Conservation (phyloP, 2,329 filamentous ascomycete genomes). For the Stagonosporopsis chrysanthemi region DNA sequence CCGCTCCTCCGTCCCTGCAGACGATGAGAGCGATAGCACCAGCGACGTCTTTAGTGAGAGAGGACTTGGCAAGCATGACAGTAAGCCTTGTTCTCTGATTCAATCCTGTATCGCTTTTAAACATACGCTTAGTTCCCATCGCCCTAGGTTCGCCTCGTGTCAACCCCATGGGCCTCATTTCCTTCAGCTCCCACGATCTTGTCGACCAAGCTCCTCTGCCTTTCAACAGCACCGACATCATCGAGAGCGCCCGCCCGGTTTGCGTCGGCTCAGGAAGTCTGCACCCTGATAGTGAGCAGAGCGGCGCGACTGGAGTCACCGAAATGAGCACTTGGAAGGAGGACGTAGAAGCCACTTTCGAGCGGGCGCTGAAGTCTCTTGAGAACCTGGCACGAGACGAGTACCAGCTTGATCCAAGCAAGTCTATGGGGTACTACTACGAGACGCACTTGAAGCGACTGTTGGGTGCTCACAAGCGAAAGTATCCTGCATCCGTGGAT, state of each 20-base stretch:
- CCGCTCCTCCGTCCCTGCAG: constrained; percentile 20
- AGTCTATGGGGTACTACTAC: constrained; percentile 37
- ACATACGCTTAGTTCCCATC: constrained; percentile 32
- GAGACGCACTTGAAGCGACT: constrained; percentile 33
- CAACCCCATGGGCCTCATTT: constrained; percentile 41
- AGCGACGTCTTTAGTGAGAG: constrained; percentile 30
- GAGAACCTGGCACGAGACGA: constrained; percentile 48
- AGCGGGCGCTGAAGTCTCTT: constrained; percentile 32
- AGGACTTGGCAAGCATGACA: constrained; percentile 19
- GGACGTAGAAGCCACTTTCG: constrained; percentile 38
- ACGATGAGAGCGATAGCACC: constrained; percentile 29
- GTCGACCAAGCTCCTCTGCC: constrained; percentile 28
- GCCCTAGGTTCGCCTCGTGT: constrained; percentile 35
- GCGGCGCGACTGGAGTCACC: constrained; percentile 36
- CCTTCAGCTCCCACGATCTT: constrained; percentile 33
- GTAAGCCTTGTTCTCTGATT: constrained; percentile 16
- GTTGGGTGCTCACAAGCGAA: constrained; percentile 25
- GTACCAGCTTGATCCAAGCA: constrained; percentile 23
- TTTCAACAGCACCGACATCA: constrained; percentile 27
- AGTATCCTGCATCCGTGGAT: constrained; percentile 28
- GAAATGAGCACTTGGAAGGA: constrained; percentile 47
- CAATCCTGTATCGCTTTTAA: neutral
- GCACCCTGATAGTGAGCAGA: constrained; percentile 22
- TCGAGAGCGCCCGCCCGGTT: constrained; percentile 16
- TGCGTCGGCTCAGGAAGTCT: constrained; percentile 17